These are phyloP conservation scores for Arbutus unedo DNA, from an alignment of 148 eudicot species.

Conservation along the genomic window DNA sequence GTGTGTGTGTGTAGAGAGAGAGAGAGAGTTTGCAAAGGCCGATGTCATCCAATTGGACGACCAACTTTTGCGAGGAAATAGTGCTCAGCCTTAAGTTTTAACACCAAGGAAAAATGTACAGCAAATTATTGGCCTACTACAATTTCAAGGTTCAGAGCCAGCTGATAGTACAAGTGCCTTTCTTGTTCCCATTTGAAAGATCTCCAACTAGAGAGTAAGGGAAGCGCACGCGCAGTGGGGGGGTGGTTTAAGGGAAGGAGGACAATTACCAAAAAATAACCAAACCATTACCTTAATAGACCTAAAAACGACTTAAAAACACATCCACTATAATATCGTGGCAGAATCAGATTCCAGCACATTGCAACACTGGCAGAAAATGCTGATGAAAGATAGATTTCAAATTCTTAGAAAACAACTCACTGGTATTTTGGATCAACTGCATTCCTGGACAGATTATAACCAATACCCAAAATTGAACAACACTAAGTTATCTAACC, in stretches of 20 bases:
- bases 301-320: neutral
- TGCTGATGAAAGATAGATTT: neutral
- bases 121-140: neutral
- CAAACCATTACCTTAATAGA: neutral
- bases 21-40: neutral
- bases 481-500: neutral
- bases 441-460: neutral
- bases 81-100: neutral
- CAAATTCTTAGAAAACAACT: neutral
- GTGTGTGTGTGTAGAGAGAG: neutral
- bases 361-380: neutral
- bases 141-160: neutral
- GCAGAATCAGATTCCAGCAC: neutral
- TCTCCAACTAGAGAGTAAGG: neutral
- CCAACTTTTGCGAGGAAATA: neutral
- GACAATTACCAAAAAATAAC: neutral
- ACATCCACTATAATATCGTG: neutral
- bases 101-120: neutral
- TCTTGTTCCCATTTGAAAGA: neutral
- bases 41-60: neutral
- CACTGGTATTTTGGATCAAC: neutral
- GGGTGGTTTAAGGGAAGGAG: neutral
- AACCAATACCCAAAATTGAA: neutral
- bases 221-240: neutral
- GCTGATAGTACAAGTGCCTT: neutral